phyloP scores from a whole-genome alignment of 179 eudicot genomes.

The Patellifolia procumbens region DNA sequence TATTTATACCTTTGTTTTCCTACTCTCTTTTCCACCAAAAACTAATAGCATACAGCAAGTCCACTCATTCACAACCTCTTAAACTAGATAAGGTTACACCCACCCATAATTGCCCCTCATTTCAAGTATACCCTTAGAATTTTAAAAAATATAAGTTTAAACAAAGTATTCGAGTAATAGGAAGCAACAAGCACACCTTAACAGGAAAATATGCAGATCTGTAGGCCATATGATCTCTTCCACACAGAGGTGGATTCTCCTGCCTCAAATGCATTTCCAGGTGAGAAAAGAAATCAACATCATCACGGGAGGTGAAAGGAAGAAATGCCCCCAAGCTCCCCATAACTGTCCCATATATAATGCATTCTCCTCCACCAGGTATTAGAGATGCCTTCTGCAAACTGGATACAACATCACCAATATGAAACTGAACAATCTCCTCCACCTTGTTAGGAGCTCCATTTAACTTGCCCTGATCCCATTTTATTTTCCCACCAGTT shows the following conservation, averaged over 20 bases:
- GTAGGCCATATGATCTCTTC: conserved; percentile 99
- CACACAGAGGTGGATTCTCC: conserved; percentile 97
- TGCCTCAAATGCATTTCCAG: conserved; percentile 99
- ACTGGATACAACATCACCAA: conserved; percentile 90
- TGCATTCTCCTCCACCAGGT: conserved; percentile 93
- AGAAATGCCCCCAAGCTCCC: conserved; percentile 97
- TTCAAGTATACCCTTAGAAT: neutral
- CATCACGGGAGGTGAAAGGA: conserved; percentile 91
- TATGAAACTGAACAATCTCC: conserved; percentile 96
- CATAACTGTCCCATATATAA: conserved; percentile 96
- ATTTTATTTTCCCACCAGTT: conserved; percentile 93
- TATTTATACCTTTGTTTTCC: neutral
- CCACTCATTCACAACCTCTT: neutral
- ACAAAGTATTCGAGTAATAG: neutral
- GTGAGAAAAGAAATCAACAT: conserved; percentile 98
- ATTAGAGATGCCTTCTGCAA: conserved; percentile 94
- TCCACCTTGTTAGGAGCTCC: conserved; percentile 99
- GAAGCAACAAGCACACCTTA: conserved; percentile 51
- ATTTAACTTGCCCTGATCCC: conserved; percentile 97
- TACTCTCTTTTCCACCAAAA: neutral
- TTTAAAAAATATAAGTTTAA: no score
- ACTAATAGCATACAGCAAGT: neutral
- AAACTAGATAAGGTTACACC: neutral
- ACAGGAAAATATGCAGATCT: conserved; percentile 98
- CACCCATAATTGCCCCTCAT: neutral